phyloP scores from a whole-genome alignment of 306 rosid species.

The Prunus persica region DNA sequence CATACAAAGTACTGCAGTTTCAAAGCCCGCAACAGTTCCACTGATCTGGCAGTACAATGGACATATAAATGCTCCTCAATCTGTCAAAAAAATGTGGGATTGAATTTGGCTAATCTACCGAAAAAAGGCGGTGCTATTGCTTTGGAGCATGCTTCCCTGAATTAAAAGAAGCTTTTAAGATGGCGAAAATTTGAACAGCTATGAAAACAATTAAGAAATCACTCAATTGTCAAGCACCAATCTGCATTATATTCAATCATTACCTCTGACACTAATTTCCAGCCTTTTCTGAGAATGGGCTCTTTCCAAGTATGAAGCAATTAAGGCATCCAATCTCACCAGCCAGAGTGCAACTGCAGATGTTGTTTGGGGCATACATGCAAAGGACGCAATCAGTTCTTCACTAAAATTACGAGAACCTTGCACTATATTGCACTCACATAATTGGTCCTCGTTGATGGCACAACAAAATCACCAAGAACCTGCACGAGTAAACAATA shows the following conservation, averaged over 20 bases:
- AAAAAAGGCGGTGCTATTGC: not conserved
- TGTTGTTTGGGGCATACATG: conserved; percentile 75
- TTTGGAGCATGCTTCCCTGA: conserved; percentile 11
- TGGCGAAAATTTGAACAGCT: no score
- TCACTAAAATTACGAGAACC: conserved; percentile 36
- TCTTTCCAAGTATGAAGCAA: conserved; percentile 43
- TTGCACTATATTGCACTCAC: conserved; percentile 40
- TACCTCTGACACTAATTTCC: no score
- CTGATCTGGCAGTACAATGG: not conserved
- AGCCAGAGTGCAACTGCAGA: conserved; percentile 93
- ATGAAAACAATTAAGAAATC: no score
- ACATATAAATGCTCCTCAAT: not conserved
- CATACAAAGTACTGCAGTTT: not conserved
- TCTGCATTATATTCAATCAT: no score
- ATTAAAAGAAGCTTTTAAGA: not conserved
- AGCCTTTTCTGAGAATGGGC: no score
- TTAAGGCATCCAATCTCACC: conserved; percentile 71
- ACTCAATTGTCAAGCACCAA: no score
- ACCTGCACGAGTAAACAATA: conserved; percentile 47
- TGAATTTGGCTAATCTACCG: not conserved
- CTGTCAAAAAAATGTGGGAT: not conserved
- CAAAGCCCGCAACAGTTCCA: conserved; percentile 6
- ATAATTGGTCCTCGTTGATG: conserved; percentile 66
- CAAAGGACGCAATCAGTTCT: conserved; percentile 59
- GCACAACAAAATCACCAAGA: conserved; percentile 85